Base-by-base conservation (phyloP, 2,329 filamentous ascomycete species). In the Aureobasidium lini region DNA sequence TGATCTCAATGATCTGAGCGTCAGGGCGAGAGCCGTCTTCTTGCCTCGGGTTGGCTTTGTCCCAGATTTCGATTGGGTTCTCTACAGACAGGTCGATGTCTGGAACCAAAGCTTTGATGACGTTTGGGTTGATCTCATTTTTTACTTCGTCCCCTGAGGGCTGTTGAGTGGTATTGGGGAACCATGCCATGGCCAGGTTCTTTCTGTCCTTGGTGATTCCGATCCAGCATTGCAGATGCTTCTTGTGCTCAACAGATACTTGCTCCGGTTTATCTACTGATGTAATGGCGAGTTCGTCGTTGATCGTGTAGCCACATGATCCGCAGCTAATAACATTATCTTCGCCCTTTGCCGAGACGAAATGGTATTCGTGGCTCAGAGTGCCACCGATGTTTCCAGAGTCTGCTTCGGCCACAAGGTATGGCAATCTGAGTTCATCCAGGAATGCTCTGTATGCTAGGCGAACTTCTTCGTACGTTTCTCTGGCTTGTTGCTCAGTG, bases 341-440 rank as follows among this genome's bases (percentile, higher is more conserved):
- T 71, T 97, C 94, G 7, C 94, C 94, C 52, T 88, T 85, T 0
- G 81, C 70, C 32, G 86, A 90, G 1, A 87, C 81, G 53, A 96
- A 86, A 70, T 96, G 94, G 70, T 95, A 99, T 68, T 99, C 94
- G 70, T 99, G 94, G 71, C 92, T 97, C 39, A 96, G 75, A 64
- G 86, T 87, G 11, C 94, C 94, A 34, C 94, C 94, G 83, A 99
- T 99, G 64, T 90, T 89, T n/a, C 94, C 94, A 1, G 93, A 96
- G 71, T 92, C 92, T 6, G 94, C 94, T 66, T 90, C 85, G 1
- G 93, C 93, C 18, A 95, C 86, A 0, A 95, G 72, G 64, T 94
- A 90, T 0, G 90, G 90, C 13, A 99, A 72, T 64, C 87, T 90
- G 36, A 99, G 77, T 61, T 95, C 89, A 46, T 88, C 76, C 67